Base-by-base conservation (phyloP, 2,329 filamentous ascomycete genomes). In the Diaporthe vexans region DNA sequence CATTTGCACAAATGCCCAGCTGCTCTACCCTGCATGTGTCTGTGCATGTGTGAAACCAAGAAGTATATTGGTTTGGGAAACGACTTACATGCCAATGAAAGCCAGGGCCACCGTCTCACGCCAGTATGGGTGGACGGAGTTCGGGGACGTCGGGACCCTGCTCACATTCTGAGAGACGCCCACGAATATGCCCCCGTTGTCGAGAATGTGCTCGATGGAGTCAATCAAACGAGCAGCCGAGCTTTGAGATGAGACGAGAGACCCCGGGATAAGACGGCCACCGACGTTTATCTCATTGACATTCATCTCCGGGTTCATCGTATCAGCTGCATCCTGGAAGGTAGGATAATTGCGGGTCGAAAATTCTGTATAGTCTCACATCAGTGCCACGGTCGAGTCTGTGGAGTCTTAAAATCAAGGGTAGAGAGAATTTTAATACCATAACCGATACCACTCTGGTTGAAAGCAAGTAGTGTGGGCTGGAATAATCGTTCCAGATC, bases 201-300 rank as follows among this genome's bases (percentile, higher is more conserved):
- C 10, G 24, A 57, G 11, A 9, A 70, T 70, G 17, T 57, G 4
- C 5, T 70, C 15, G 67, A 70, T 46, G 4, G 52, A 52, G 0
- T 7, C 13, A 19, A n/a, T n/a, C 5, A 70, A 52, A 46, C 10
- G 37, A 15, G 37, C 37, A 48, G 67, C n/a, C 0, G 67, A 57
- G 13, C 6, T 33, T 2, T 70, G 17, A 7, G 67, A 46, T 33
- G 67, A 40, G 11, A 35, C 52, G 29, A 59, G 61, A 19, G 29
- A 48, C 1, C 33, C 43, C 4, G 71, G 71, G n/a, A 73, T 69
- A 10, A 73, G 63, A 13, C 63, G 61, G 54, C 71, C 71, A 21
- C 71, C 71, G 13, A 69, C 17, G 9, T 54, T 73, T 33, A 59
- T 26, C 11, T 73, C 61, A 10, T n/a, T 52, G 8, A 73, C 52